A percentile compares a stretch with the other conserved stretches of the same genome.
phyloP scores from a whole-genome alignment of 1,139 yeast species.

The Magnusiomyces magnusii region DNA sequence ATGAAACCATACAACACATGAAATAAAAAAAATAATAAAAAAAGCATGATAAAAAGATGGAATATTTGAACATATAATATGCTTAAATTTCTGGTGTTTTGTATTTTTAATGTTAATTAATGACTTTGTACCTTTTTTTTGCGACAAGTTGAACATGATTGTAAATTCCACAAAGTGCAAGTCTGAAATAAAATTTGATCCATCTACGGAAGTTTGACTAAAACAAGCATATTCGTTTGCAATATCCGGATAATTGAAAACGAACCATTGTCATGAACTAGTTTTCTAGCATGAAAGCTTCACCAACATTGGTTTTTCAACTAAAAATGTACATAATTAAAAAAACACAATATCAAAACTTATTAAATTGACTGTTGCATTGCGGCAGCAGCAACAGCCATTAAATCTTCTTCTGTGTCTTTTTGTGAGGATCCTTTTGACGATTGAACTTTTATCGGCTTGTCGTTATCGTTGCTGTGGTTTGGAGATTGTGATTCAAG shows the following conservation, averaged over 20 bases:
- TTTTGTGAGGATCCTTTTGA: neutral
- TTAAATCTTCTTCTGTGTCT: slow-evolving; percentile 4
- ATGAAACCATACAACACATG: slow-evolving; percentile 4
- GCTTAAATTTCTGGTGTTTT: neutral
- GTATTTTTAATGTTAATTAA: neutral
- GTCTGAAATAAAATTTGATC: too few relatives aligned
- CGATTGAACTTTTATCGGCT: neutral
- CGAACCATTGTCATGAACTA: too few relatives aligned
- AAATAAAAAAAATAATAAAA: neutral
- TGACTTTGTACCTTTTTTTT: neutral
- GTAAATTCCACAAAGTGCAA: too few relatives aligned
- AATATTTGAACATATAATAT: neutral
- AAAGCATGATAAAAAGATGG: neutral
- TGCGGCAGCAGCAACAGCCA: slow-evolving; percentile 6
- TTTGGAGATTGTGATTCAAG: neutral
- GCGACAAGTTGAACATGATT: neutral
- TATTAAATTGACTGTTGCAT: slow-evolving; percentile 2
- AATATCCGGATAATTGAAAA: too few relatives aligned
- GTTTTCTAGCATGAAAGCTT: too few relatives aligned
- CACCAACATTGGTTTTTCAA: too few relatives aligned
- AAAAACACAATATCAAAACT: too few relatives aligned
- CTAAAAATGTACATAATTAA: too few relatives aligned
- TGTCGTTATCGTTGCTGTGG: neutral
- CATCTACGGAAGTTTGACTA: too few relatives aligned
- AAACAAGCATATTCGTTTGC: too few relatives aligned